A percentile compares a stretch with the other conserved stretches of the same genome.
phyloP scores from a whole-genome alignment of 257 asterid genomes.

The Nicotiana tabacum region DNA sequence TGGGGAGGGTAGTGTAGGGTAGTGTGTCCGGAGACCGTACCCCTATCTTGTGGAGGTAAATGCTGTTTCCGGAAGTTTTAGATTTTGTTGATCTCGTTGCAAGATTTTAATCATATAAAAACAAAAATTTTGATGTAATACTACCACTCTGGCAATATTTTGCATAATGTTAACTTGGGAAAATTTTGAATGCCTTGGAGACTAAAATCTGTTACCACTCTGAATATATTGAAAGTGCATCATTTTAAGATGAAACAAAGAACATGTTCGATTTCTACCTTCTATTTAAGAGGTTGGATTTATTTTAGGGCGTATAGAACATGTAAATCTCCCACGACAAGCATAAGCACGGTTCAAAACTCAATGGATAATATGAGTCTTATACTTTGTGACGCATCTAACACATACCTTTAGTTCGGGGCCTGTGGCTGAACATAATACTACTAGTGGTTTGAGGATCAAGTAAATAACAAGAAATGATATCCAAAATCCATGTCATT shows the following conservation, averaged over 20 bases:
- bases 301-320: background rate
- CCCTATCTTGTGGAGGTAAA: no score
- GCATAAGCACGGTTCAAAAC: no score
- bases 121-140: constrained; percentile 10
- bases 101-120: constrained; percentile 17
- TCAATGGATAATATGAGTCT: no score
- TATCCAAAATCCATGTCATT: no score
- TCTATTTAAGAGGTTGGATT: constrained; percentile 8
- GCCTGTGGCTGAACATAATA: no score
- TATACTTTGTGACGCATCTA: no score
- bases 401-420: no score
- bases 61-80: background rate
- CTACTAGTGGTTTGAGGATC: no score
- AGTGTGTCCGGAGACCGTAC: no score
- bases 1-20: no score
- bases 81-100: constrained; percentile 32
- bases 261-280: background rate
- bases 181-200: constrained; percentile 5
- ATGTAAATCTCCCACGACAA: background rate
- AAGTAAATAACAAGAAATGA: no score
- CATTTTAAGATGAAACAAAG: background rate
- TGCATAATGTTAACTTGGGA: constrained; percentile 14
- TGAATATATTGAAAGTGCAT: background rate
- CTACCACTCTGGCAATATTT: constrained; percentile 10
- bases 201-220: constrained; percentile 3